Base-by-base conservation (phyloP, 257 asterid species). In the Verbascum thapsus region DNA sequence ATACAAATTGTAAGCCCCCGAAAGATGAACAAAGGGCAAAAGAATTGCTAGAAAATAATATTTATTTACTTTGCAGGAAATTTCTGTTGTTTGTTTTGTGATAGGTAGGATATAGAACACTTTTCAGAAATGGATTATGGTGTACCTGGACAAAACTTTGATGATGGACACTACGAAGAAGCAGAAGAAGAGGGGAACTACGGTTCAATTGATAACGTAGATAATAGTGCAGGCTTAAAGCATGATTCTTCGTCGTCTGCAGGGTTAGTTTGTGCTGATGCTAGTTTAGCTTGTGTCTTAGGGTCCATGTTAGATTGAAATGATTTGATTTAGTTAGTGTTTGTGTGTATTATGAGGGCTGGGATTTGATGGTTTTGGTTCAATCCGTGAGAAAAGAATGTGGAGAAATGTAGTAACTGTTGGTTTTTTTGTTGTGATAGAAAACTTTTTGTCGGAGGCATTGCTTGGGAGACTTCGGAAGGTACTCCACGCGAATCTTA, bases 211-310 rank as follows among this genome's bases (percentile, higher is more conserved):
- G 84, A 78, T 87, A 90, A 74, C 81, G 45, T 83, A 84, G 95
- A 78, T 85, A 96, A 72, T 91, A 82, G 88, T 86, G 85, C 91
- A 65, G 88, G 83, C 63, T 32, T 87, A 73, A 88, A 88, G 95
- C 88, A 84, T 67, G 96, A 91, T 83, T 88, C 95, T 49, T 86
- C 95, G 49, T 86, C 95, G 78, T 83, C 95, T 61, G 95, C 95
- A 80, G 98, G 98, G 98, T 92, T 92, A 92, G 98, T 91, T 83
- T n/a, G n/a, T n/a, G n/a, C n/a, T n/a, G n/a, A 85, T 82, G 86
- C 69, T 80, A 80, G 85, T 80, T 80, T 83, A 83, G 88, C 55
- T 81, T 83, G 80, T 71, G 80, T 74, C 64, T 73, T 40, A 69
- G 63, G 80, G 83, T 72, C 73, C 69, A 63, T 83, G 77, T 65